Conservation (phyloP, 2,329 filamentous ascomycete species). For the Clonostachys rosea region DNA sequence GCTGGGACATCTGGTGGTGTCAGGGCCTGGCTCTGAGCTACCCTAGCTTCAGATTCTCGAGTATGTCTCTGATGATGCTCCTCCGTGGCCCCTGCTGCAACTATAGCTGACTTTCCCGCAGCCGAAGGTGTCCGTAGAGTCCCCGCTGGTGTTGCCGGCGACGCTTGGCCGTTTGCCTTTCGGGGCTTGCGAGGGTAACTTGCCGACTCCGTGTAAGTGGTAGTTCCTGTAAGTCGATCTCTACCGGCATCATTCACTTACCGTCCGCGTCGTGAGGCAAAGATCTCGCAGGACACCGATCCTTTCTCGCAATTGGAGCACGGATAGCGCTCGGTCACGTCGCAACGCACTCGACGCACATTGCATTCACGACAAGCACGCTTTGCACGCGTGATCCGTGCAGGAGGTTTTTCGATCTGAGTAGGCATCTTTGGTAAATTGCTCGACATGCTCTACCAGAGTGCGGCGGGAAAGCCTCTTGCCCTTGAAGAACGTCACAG, state of each 20-base stretch:
- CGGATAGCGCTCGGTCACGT: slow-evolving; percentile 24
- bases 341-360: slow-evolving; percentile 23
- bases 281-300: slow-evolving; percentile 18
- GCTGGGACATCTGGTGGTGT: background rate
- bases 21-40: background rate
- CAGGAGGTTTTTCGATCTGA: too few species aligned
- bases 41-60: background rate
- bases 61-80: background rate
- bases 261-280: slow-evolving; percentile 25
- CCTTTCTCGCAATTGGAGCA: slow-evolving; percentile 21
- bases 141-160: background rate
- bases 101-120: background rate
- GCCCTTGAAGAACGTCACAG: too few species aligned
- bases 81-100: background rate
- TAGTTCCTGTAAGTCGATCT: too few species aligned
- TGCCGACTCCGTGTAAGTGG: background rate
- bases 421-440: too few species aligned
- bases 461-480: too few species aligned
- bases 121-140: background rate
- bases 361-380: slow-evolving; percentile 28
- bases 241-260: slow-evolving; percentile 5
- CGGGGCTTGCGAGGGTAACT: background rate
- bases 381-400: slow-evolving; percentile 15
- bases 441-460: too few species aligned
- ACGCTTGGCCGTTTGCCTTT: background rate